phyloP scores from a whole-genome alignment of 1,284 basidiomycete genomes.

The Ganoderma lingzhi region DNA sequence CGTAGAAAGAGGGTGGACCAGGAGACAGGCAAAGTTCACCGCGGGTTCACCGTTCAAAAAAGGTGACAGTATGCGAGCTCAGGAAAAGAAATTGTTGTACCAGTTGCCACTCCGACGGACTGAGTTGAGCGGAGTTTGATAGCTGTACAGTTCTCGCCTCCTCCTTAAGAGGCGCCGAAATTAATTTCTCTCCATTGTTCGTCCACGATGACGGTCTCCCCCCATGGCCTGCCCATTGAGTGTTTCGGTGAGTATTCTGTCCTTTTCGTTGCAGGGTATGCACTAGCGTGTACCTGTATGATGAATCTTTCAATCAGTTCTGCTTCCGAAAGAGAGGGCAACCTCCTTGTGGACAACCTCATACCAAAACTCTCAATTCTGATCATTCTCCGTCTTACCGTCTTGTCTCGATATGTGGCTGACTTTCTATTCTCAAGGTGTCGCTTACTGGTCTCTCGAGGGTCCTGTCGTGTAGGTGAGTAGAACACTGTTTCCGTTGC shows the following conservation, averaged over 20 bases:
- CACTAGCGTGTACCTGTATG: conserved; percentile 46
- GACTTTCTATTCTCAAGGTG: conserved; percentile 20
- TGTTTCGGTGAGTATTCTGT: conserved; percentile 37
- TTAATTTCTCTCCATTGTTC: not conserved
- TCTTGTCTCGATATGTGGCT: conserved; percentile 17
- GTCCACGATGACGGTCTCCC: conserved; percentile 1
- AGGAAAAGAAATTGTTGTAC: not conserved
- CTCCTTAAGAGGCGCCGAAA: conserved; percentile 32
- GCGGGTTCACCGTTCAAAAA: not conserved
- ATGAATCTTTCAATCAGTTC: conserved; percentile 76
- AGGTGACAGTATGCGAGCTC: not conserved
- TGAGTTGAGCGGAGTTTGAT: conserved; percentile 37
- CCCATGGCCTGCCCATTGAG: conserved; percentile 6
- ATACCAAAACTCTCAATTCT: conserved; percentile 65
- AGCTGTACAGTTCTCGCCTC: conserved; percentile 41
- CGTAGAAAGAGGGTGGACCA: not conserved
- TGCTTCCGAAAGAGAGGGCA: conserved; percentile 81
- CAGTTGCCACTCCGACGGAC: not conserved
- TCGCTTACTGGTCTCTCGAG: too few relatives aligned
- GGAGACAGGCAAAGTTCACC: not conserved
- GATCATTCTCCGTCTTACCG: conserved; percentile 27
- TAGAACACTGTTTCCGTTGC: conserved; percentile 12
- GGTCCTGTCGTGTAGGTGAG: conserved; percentile 34
- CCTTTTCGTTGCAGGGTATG: not conserved
- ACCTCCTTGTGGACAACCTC: conserved; percentile 74